phyloP scores from a whole-genome alignment of 371 early-diverging fungal species.

The Smittium culicis region DNA sequence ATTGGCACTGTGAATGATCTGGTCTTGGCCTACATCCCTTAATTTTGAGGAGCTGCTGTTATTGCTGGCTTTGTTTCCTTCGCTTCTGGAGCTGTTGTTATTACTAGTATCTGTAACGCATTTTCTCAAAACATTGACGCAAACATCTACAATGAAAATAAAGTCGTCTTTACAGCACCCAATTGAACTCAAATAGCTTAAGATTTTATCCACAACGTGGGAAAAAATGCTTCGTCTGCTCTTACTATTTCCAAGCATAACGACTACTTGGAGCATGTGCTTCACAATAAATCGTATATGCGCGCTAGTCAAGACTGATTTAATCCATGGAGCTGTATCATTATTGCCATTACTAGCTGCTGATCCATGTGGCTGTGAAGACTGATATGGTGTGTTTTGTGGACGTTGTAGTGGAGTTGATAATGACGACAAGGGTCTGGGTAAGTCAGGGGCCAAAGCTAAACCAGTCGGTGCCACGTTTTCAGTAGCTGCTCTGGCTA shows the following conservation, averaged over 20 bases:
- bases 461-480: not conserved
- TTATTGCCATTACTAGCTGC: not conserved
- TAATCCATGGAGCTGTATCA: not conserved
- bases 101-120: too few species aligned
- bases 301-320: constrained; percentile 15
- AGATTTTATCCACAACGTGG: constrained; percentile 35
- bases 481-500: not conserved
- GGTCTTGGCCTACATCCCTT: constrained; percentile 14
- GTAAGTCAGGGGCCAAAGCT: not conserved
- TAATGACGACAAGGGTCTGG: not conserved
- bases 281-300: constrained; percentile 15
- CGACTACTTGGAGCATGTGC: constrained; percentile 11
- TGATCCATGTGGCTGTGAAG: constrained; percentile 1
- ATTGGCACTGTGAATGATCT: constrained; percentile 14
- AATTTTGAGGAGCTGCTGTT: constrained; percentile 11
- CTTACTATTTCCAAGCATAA: constrained; percentile 19
- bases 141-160: constrained; percentile 15
- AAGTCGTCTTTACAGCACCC: constrained; percentile 18
- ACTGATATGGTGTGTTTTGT: not conserved
- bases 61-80: too few species aligned
- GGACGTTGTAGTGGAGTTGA: constrained; percentile 21
- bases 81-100: too few species aligned
- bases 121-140: constrained; percentile 12
- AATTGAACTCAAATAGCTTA: constrained; percentile 30
- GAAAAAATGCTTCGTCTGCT: constrained; percentile 33